Evolutionary conservation across 108 stramenopile species (phyloP).

Genomic region (Nitzschia sp.): DNA sequence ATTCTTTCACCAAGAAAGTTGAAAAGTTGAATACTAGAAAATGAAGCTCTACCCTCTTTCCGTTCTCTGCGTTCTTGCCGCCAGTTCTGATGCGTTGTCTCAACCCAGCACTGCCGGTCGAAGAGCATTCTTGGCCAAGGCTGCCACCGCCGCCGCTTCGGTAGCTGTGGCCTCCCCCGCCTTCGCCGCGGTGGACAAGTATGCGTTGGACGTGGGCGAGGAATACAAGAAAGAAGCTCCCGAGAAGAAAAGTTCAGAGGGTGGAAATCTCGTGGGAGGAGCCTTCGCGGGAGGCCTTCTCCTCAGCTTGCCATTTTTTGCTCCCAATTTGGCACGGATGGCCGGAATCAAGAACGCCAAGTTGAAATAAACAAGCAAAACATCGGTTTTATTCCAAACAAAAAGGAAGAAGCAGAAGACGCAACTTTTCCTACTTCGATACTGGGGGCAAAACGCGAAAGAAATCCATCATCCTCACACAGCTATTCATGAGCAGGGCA

Average conservation of each 20-base stretch:
- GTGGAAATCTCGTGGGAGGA: constrained; percentile 8
- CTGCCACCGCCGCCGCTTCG: constrained; percentile 11
- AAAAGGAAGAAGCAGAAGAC: too few species aligned
- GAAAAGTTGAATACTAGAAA: not conserved
- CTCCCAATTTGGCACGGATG: constrained; percentile 15
- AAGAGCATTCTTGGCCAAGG: constrained; percentile 15
- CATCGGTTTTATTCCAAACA: too few species aligned
- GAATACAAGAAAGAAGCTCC: not conserved
- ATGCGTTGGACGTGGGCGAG: constrained; percentile 5
- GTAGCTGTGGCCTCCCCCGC: not conserved
- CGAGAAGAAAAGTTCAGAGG: not conserved
- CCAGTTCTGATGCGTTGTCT: not conserved
- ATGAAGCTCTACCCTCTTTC: not conserved
- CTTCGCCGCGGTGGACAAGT: not conserved
- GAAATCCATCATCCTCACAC: too few species aligned
- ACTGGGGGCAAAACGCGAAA: too few species aligned
- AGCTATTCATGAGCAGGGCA: too few species aligned
- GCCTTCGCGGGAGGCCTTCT: constrained; percentile 23
- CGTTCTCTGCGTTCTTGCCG: not conserved
- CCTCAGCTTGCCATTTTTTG: constrained; percentile 27
- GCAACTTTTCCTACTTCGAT: too few species aligned
- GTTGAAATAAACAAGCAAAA: not conserved
- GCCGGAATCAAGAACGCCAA: constrained; percentile 31
- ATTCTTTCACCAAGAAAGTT: not conserved
- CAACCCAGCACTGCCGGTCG: constrained; percentile 1